Percentiles rank a stretch among this genome's conserved stretches.
Evolutionary conservation across 2,329 filamentous ascomycete species (phyloP).

Genomic region (Podosphaera leucotricha): DNA sequence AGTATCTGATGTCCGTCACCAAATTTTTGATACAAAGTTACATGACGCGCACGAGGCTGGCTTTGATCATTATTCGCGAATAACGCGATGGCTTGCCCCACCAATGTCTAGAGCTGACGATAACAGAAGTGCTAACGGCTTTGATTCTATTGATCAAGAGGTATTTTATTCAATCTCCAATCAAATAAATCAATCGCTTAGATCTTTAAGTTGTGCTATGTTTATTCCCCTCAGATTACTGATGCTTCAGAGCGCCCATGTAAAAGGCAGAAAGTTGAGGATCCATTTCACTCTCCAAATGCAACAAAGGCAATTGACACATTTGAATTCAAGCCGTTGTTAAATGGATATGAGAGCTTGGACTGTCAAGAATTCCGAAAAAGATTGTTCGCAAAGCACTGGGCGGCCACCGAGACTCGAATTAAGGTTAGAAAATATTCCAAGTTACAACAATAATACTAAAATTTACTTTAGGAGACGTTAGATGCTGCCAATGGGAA

Average conservation of each 20-base stretch:
- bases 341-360: slow-evolving; percentile 29
- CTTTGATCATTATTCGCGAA: background rate
- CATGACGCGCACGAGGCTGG: too few relatives aligned
- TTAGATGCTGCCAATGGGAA: slow-evolving; percentile 35
- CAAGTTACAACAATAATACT: slow-evolving; percentile 11
- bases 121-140: slow-evolving; percentile 8
- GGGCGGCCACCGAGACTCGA: slow-evolving; percentile 37
- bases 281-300: slow-evolving; percentile 4
- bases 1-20: too few relatives aligned
- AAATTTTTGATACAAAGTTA: too few relatives aligned
- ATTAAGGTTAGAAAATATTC: slow-evolving; percentile 27
- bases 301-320: background rate
- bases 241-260: slow-evolving; percentile 11
- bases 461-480: slow-evolving; percentile 22
- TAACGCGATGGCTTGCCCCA: background rate
- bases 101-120: slow-evolving; percentile 15
- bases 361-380: slow-evolving; percentile 29
- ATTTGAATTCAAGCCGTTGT: slow-evolving; percentile 24
- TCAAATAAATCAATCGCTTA: slow-evolving; percentile 1
- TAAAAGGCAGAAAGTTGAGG: slow-evolving; percentile 17
- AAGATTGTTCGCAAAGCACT: slow-evolving; percentile 35
- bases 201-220: slow-evolving; percentile 16
- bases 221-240: slow-evolving; percentile 13
- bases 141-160: slow-evolving; percentile 15
- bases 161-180: slow-evolving; percentile 4